Conservation (phyloP, 2,329 filamentous ascomycete genomes). For the Conoideocrella luteorostrata region DNA sequence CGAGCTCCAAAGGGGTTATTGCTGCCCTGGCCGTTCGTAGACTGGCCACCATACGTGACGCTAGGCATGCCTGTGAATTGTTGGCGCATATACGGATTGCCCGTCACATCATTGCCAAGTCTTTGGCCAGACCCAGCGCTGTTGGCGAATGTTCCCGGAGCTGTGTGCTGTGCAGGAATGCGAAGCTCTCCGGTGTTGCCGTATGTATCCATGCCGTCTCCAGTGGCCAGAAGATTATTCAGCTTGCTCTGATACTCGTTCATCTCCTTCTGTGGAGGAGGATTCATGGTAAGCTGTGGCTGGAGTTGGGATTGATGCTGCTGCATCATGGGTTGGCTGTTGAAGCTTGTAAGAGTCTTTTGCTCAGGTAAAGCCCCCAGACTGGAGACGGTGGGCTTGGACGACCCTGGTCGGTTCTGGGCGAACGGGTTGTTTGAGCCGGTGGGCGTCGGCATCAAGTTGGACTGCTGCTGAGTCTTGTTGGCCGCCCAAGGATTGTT, state of each 20-base stretch:
- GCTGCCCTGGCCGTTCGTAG: slow-evolving; percentile 45
- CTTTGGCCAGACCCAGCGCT: slow-evolving; percentile 78
- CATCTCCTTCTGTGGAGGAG: slow-evolving; percentile 45
- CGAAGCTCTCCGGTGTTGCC: slow-evolving; percentile 95
- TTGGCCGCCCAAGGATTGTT: slow-evolving; percentile 89
- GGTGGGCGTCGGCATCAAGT: slow-evolving; percentile 75
- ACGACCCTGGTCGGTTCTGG: slow-evolving; percentile 56
- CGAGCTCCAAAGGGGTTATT: slow-evolving; percentile 54
- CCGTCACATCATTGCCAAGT: slow-evolving; percentile 64
- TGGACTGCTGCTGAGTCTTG: slow-evolving; percentile 47
- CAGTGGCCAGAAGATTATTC: slow-evolving; percentile 76
- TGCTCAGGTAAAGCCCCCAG: slow-evolving; percentile 77
- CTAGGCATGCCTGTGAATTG: slow-evolving; percentile 75
- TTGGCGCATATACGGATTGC: slow-evolving; percentile 81
- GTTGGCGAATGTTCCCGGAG: slow-evolving; percentile 94
- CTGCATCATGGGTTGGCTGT: slow-evolving; percentile 43
- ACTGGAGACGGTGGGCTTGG: slow-evolving; percentile 55
- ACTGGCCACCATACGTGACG: slow-evolving; percentile 45
- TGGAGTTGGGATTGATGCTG: slow-evolving; percentile 37
- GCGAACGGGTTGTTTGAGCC: slow-evolving; percentile 99
- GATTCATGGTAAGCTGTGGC: slow-evolving; percentile 21
- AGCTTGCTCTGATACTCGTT: slow-evolving; percentile 66
- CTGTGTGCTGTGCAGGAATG: slow-evolving; percentile 93
- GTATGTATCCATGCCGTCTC: slow-evolving; percentile 94
- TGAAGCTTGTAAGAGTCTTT: slow-evolving; percentile 60